Evolutionary conservation across 1,284 basidiomycete genomes (phyloP).

Genomic region (Schizophyllum amplum): DNA sequence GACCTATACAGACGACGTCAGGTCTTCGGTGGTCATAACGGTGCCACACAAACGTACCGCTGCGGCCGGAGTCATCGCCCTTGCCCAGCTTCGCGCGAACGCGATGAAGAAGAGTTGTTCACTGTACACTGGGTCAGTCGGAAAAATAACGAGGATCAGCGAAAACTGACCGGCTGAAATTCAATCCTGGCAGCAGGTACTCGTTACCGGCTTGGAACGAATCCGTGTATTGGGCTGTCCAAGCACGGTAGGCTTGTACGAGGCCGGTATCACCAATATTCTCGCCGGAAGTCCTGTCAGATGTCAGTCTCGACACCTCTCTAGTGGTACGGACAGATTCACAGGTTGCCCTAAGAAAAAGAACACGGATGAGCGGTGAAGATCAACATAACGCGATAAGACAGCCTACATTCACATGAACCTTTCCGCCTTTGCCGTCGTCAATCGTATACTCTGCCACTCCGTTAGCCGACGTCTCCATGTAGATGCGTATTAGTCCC

Average conservation of each 20-base stretch:
- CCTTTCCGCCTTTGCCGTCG: conserved; percentile 76
- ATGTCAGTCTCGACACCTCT: conserved; percentile 9
- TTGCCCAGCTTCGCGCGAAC: conserved; percentile 73
- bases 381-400: background rate
- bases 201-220: conserved; percentile 53
- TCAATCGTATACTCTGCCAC: conserved; percentile 67
- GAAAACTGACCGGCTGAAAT: conserved; percentile 54
- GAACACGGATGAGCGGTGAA: conserved; percentile 7
- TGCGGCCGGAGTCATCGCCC: conserved; percentile 67
- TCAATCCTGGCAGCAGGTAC: conserved; percentile 75
- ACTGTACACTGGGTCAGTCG: conserved; percentile 25
- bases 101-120: conserved; percentile 91
- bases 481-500: conserved; percentile 15
- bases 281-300: conserved; percentile 71
- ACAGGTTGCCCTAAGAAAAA: conserved; percentile 60
- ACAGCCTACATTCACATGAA: conserved; percentile 76
- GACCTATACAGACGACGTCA: too few species aligned
- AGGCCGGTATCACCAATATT: conserved; percentile 86
- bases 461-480: conserved; percentile 3
- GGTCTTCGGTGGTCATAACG: too few species aligned
- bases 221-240: conserved; percentile 62
- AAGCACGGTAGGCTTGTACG: conserved; percentile 82
- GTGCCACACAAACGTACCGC: too few species aligned
- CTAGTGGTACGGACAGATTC: conserved; percentile 17
- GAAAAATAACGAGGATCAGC: background rate